Percentiles rank a stretch among this genome's conserved stretches.
phyloP scores from a whole-genome alignment of 2,329 filamentous ascomycete species.

The Penicillium occitanis region DNA sequence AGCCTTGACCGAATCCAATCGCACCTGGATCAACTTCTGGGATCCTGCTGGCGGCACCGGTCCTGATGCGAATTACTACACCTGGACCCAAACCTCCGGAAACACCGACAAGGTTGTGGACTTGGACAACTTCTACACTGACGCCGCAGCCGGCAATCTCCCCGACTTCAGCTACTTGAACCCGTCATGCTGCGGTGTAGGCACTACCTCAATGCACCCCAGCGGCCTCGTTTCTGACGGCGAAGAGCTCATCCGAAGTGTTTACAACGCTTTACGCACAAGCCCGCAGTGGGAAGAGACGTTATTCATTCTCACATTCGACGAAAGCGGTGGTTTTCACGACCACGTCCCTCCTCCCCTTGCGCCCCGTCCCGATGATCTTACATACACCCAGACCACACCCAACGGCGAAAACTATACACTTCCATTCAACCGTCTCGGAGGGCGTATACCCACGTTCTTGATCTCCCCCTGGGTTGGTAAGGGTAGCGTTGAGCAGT shows the following conservation, averaged over 20 bases:
- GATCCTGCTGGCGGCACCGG: conserved; percentile 45
- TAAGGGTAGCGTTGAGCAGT: conserved; percentile 43
- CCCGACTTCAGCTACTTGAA: conserved; percentile 52
- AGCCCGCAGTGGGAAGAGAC: conserved; percentile 51
- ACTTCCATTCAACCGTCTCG: conserved; percentile 44
- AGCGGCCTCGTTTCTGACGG: conserved; percentile 46
- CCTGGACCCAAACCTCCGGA: conserved; percentile 42
- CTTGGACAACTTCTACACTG: conserved; percentile 45
- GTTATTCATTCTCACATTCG: conserved; percentile 50
- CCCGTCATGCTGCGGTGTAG: conserved; percentile 36
- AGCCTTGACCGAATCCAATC: conserved; percentile 41
- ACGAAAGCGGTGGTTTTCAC: conserved; percentile 51
- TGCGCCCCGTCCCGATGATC: conserved; percentile 41
- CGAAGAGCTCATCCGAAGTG: conserved; percentile 47
- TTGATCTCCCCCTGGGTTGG: conserved; percentile 48
- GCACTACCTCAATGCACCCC: conserved; percentile 51
- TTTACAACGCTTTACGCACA: conserved; percentile 48
- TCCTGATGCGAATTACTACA: conserved; percentile 48
- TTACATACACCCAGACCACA: conserved; percentile 31
- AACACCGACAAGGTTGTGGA: conserved; percentile 24
- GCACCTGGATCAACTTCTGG: conserved; percentile 51
- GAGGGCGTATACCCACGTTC: conserved; percentile 47
- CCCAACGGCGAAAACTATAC: conserved; percentile 39
- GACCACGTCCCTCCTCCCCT: conserved; percentile 49
- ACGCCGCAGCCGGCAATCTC: conserved; percentile 47